These are phyloP conservation scores for Trichoderma sp. DNA, from an alignment of 2,329 filamentous ascomycete species.

Conservation along the genomic window DNA sequence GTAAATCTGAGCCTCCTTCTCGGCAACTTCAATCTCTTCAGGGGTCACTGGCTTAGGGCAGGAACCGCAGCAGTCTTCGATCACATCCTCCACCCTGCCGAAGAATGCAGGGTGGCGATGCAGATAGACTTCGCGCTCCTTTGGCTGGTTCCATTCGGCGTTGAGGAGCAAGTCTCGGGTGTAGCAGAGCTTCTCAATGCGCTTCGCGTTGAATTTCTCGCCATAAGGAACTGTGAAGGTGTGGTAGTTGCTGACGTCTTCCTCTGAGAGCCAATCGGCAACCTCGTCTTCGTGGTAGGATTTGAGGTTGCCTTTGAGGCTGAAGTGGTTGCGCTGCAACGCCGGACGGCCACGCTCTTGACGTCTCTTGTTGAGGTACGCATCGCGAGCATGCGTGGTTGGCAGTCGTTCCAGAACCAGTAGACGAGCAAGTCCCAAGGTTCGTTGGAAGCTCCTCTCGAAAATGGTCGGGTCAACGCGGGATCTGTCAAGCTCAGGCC, in stretches of 20 bases:
- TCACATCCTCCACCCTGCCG: conserved; percentile 71
- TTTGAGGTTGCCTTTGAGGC: conserved; percentile 72
- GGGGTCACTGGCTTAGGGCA: conserved; percentile 71
- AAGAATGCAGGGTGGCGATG: conserved; percentile 88
- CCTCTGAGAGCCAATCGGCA: conserved; percentile 77
- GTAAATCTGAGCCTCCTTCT: conserved; percentile 74
- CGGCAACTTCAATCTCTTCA: conserved; percentile 70
- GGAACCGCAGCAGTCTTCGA: conserved; percentile 78
- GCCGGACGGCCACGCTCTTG: conserved; percentile 70
- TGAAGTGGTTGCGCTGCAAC: conserved; percentile 47
- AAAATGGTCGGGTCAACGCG: conserved; percentile 84
- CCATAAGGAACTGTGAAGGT: conserved; percentile 75
- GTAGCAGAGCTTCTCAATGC: conserved; percentile 81
- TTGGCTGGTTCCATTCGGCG: conserved; percentile 80
- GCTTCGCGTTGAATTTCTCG: conserved; percentile 61
- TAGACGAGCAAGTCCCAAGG: conserved; percentile 75
- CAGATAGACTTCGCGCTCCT: conserved; percentile 73
- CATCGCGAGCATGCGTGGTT: conserved; percentile 65
- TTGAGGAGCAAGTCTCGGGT: conserved; percentile 81
- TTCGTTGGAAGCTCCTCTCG: conserved; percentile 75
- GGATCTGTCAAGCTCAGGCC: conserved; percentile 72
- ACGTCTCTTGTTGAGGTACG: conserved; percentile 70
- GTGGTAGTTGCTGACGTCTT: conserved; percentile 78
- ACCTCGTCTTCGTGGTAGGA: conserved; percentile 76
- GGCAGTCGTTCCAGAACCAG: conserved; percentile 80